phyloP scores from a whole-genome alignment of 257 asterid species.

The Nicotiana otophora region DNA sequence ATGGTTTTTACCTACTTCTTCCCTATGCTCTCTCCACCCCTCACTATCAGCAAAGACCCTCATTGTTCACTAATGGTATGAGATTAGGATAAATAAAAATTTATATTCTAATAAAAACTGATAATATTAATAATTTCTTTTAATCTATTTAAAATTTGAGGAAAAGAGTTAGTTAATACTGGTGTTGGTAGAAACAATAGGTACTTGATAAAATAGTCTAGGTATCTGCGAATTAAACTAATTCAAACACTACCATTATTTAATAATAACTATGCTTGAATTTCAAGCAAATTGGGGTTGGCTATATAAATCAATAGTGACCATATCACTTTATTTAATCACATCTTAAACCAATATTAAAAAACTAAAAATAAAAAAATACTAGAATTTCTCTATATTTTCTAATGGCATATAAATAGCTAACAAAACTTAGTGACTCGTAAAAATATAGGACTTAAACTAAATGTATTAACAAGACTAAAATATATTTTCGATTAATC shows the following conservation, averaged over 20 bases:
- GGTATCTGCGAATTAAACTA: background rate
- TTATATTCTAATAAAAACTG: background rate
- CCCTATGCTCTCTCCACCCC: slow-evolving; percentile 8
- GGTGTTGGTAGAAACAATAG: rapidly evolving
- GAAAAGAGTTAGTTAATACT: background rate
- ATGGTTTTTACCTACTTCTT: slow-evolving; percentile 22
- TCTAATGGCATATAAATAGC: background rate
- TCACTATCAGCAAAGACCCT: background rate
- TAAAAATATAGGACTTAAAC: background rate
- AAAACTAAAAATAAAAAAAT: background rate
- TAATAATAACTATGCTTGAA: background rate
- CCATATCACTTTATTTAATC: background rate
- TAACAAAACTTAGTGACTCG: too few species aligned
- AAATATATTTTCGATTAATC: background rate
- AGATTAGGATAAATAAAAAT: background rate
- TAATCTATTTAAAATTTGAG: background rate
- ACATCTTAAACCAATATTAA: background rate
- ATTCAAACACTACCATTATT: background rate
- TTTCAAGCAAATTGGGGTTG: background rate
- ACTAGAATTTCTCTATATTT: background rate
- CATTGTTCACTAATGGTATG: background rate
- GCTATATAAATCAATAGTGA: too few species aligned
- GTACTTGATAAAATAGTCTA: too few species aligned
- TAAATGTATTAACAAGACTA: background rate
- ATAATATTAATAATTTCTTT: background rate